A percentile compares a stretch with the other conserved stretches of the same genome.
These are phyloP conservation scores for Corylus heterophylla DNA, from an alignment of 306 rosid species.

Conservation along the genomic window DNA sequence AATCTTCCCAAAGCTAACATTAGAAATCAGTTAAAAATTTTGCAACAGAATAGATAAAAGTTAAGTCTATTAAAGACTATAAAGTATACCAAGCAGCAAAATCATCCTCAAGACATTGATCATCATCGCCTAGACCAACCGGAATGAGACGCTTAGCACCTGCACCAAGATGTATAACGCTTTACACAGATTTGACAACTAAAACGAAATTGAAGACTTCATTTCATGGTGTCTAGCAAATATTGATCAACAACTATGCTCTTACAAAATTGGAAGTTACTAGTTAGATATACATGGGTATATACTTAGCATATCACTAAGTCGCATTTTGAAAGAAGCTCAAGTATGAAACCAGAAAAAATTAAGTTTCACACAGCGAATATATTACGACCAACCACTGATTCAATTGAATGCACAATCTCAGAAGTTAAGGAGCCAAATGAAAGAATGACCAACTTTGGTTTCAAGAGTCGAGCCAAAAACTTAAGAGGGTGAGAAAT, in stretches of 20 bases:
- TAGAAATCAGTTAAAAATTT: background rate
- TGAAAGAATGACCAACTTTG: background rate
- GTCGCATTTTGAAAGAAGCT: background rate
- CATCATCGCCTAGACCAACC: constrained; percentile 82
- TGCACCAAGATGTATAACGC: constrained; percentile 10
- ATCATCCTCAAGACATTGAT: constrained; percentile 88
- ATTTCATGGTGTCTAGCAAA: background rate
- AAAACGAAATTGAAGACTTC: background rate
- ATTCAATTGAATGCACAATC: background rate
- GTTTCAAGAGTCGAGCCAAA: background rate
- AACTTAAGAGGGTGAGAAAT: background rate
- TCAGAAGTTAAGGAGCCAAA: background rate
- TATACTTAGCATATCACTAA: constrained; percentile 18
- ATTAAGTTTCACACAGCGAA: background rate
- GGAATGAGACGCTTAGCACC: constrained; percentile 79
- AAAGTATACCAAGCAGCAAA: constrained; percentile 70
- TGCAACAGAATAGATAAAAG: background rate
- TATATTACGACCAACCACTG: background rate
- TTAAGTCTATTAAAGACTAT: background rate
- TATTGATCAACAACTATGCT: background rate
- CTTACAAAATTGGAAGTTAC: background rate
- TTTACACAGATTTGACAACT: background rate
- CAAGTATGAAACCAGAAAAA: background rate
- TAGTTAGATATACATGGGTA: background rate
- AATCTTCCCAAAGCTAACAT: no score